Evolutionary conservation across 257 asterid species (phyloP), one percentile per base, ranked within the genome.

Genomic region (Haberlea rhodopensis): DNA sequence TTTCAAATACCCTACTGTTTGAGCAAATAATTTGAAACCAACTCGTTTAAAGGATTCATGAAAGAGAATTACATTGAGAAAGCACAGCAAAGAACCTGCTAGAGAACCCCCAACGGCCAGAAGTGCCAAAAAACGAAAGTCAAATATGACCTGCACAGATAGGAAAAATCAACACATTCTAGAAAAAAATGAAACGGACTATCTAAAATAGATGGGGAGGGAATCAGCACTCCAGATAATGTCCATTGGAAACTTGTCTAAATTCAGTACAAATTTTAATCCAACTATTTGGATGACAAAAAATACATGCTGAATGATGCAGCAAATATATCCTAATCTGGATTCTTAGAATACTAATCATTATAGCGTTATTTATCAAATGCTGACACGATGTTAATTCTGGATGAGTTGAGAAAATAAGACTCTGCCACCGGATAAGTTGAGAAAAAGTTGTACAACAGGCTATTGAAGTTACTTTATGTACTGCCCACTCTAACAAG

Each of bases 11-110:
- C 8, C 59, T 51, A 51, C 54, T 28, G 27, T 24, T 19, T 37
- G 45, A 57, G 62, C 37, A 2, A 28, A 53, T 43, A 34, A 29
- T 16, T 49, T 0, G n/a, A 6, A 26, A 25, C 15, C n/a, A 61
- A 51, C 60, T 21, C 21, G 57, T 2, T 9, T 55, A 11, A 1
- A 32, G 71, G 68, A 63, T 22, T 20, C 20, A 28, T 8, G 67
- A 57, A 60, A 26, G 73, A 69, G 80, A 54, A 57, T 84, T 84
- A 90, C 97, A 78, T 90, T 87, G 46, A 87, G 90, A 77, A 90
- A 90, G 86, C 97, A 90, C 66, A 90, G 86, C 75, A 90, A 20
- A 60, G 97, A 90, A 71, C 97, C 97, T 3, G 97, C 96, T 69
- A 90, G 72, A 5, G 97, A 87, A 57, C 97, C 97, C 21, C 82